A percentile compares a stretch with the other conserved stretches of the same genome.
phyloP scores from a whole-genome alignment of 2,329 filamentous ascomycete species.

The Trichoderma sp. region DNA sequence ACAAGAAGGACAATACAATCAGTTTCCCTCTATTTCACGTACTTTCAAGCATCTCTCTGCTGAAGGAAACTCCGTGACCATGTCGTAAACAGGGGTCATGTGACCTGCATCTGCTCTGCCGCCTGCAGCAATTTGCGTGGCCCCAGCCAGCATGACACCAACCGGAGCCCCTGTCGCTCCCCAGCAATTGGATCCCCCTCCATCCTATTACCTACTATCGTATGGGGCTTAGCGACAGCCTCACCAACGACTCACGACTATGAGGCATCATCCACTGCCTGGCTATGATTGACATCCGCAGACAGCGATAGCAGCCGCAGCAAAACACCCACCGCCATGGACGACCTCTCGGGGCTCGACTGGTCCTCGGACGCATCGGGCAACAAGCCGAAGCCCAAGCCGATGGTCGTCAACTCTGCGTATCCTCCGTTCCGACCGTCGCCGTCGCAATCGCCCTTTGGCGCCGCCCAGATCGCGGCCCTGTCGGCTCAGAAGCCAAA shows the following conservation, averaged over 20 bases:
- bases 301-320: slow-evolving; percentile 27
- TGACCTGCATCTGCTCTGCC: slow-evolving; percentile 11
- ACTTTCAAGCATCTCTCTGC: too few relatives aligned
- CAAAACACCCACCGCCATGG: slow-evolving; percentile 49
- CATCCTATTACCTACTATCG: too few relatives aligned
- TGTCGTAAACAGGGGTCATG: not conserved
- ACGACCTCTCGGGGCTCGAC: slow-evolving; percentile 63
- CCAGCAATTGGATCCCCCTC: slow-evolving; percentile 22
- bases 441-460: slow-evolving; percentile 58
- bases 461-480: slow-evolving; percentile 60
- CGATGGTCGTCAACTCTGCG: slow-evolving; percentile 48
- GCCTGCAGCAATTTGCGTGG: not conserved
- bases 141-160: slow-evolving; percentile 3
- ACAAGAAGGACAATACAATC: too few relatives aligned
- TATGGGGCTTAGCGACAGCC: slow-evolving; percentile 11
- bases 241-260: slow-evolving; percentile 31
- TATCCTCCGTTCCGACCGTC: slow-evolving; percentile 58
- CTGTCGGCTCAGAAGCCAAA: slow-evolving; percentile 54
- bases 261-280: not conserved
- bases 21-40: too few relatives aligned
- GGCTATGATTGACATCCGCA: slow-evolving; percentile 36
- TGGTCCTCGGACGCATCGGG: slow-evolving; percentile 54
- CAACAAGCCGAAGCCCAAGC: slow-evolving; percentile 41
- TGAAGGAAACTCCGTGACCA: not conserved
- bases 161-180: slow-evolving; percentile 21